These are phyloP conservation scores for Scedosporium apiospermum DNA, from an alignment of 2,329 filamentous ascomycete species.

Conservation along the genomic window DNA sequence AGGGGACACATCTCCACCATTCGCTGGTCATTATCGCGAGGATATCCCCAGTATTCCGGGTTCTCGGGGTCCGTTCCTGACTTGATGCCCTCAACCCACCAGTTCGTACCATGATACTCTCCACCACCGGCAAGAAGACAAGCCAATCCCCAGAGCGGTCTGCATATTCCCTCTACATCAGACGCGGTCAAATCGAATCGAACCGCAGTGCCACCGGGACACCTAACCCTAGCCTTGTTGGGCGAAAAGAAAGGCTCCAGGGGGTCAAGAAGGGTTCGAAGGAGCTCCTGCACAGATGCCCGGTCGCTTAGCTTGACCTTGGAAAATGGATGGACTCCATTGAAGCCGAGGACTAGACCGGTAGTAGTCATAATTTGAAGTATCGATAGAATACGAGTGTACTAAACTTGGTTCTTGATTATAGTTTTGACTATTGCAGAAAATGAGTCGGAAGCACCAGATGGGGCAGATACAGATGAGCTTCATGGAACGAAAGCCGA, in stretches of 20 bases:
- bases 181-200: conserved; percentile 70
- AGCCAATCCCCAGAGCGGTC: conserved; percentile 67
- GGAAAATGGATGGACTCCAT: conserved; percentile 45
- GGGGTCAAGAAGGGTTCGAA: conserved; percentile 57
- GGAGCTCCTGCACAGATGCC: conserved; percentile 49
- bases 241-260: conserved; percentile 64
- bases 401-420: background rate
- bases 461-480: background rate
- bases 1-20: conserved; percentile 83
- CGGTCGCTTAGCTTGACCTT: conserved; percentile 39
- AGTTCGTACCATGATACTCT: conserved; percentile 49
- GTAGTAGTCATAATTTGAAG: conserved; percentile 2
- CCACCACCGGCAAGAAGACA: conserved; percentile 60
- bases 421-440: background rate
- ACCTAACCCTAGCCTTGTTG: conserved; percentile 52
- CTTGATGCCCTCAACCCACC: conserved; percentile 60
- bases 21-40: conserved; percentile 66
- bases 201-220: conserved; percentile 61
- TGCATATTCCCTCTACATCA: conserved; percentile 66
- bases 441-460: background rate
- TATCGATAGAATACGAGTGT: background rate
- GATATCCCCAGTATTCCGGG: conserved; percentile 68
- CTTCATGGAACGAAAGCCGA: background rate
- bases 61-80: conserved; percentile 61
- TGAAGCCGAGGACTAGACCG: conserved; percentile 35